Evolutionary conservation across 345 rosid species (phyloP).

Genomic region (Populus tremula): DNA sequence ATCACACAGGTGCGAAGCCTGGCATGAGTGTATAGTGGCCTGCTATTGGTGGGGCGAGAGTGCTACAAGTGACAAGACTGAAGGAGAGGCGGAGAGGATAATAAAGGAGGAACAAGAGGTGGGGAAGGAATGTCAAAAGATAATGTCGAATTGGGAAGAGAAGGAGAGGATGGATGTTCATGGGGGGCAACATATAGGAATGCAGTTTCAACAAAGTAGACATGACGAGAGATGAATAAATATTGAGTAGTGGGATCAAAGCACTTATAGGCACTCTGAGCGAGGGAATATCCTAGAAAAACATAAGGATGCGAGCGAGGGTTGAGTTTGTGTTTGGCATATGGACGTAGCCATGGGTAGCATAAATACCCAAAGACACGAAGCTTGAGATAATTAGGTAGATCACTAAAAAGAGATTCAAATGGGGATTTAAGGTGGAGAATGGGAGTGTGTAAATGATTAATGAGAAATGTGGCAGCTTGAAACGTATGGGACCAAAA

Average conservation of each 20-base stretch:
- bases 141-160: rapidly evolving
- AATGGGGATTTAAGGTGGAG: no score
- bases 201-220: neutral
- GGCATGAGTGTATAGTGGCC: no score
- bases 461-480: no score
- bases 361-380: neutral
- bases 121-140: no score
- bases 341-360: neutral
- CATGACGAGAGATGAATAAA: neutral
- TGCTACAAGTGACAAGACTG: rapidly evolving
- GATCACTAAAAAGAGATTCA: no score
- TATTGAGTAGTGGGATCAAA: neutral
- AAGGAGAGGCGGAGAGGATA: no score
- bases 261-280: neutral
- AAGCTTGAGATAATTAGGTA: neutral
- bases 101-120: no score
- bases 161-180: rapidly evolving
- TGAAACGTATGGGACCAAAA: no score
- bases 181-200: no score
- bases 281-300: neutral
- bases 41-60: no score
- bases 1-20: no score
- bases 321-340: neutral
- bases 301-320: neutral
- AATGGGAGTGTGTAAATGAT: no score